A percentile compares a stretch with the other conserved stretches of the same genome.
Evolutionary conservation across 305 asterid species (phyloP).

Genomic region (Fraxinus platypoda): DNA sequence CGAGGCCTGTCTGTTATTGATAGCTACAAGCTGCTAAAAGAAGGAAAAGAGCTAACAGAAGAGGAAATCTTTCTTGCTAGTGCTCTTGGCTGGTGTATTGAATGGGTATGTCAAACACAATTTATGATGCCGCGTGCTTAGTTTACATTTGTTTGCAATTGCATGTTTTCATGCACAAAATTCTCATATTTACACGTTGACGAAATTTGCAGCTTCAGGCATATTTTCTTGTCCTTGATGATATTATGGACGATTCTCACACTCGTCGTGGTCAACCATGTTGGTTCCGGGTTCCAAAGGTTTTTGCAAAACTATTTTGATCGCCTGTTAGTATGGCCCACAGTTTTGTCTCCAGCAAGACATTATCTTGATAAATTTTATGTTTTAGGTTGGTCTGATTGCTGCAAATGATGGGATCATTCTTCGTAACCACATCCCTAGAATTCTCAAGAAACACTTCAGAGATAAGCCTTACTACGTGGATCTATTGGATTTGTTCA

Average conservation of each 20-base stretch:
- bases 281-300: constrained; percentile 82
- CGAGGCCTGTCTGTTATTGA: constrained; percentile 92
- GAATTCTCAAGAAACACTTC: constrained; percentile 92
- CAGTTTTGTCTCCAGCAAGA: constrained; percentile 5
- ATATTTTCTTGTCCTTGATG: constrained; percentile 92
- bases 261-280: constrained; percentile 95
- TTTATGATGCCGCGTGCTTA: background rate
- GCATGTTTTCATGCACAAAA: background rate
- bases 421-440: constrained; percentile 86
- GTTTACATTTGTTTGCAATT: constrained; percentile 1
- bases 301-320: constrained; percentile 26
- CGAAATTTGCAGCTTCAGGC: constrained; percentile 78
- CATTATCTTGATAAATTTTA: constrained; percentile 21
- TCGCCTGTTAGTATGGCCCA: constrained; percentile 1
- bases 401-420: constrained; percentile 82
- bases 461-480: constrained; percentile 72
- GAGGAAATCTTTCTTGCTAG: constrained; percentile 77
- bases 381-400: constrained; percentile 80
- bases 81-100: constrained; percentile 94
- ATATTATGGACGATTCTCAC: constrained; percentile 82
- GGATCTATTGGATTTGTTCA: constrained; percentile 78
- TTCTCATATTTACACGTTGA: constrained; percentile 21
- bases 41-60: constrained; percentile 62
- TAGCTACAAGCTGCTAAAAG: constrained; percentile 77
- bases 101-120: constrained; percentile 67